Evolutionary conservation across 225 moss, liverwort and hornwort genomes (phyloP), one percentile per base, ranked within the genome.

Genomic region (Climacium dendroides): DNA sequence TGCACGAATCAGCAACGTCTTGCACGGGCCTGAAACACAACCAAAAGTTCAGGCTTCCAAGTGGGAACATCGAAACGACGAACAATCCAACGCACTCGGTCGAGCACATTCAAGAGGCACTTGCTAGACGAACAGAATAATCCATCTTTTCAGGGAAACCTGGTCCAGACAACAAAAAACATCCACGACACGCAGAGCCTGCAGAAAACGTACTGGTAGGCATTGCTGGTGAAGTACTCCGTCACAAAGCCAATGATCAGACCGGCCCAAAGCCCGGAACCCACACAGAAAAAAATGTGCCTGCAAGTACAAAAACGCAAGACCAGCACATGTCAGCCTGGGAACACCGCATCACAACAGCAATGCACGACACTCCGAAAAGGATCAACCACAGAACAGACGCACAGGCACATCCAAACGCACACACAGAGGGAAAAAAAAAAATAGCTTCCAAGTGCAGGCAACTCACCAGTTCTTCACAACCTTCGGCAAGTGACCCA

Each of bases 221-320:
- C 90, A 66, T 95, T 94, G 94, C 94, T 94, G 74, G 96, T 96
- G 91, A 94, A 96, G 81, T 93, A 96, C 84, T 96, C 94, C 20
- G 95, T 96, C 78, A 95, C 93, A 39, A 94, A 95, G 8, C 95
- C 95, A 20, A 96, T 92, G 87, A 94, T 95, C 66, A 91, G 87
- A 34, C 92, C 94, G 76, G 92, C 95, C 94, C 89, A 95, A 83
- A 93, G 87, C 7, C 91, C 93, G 16, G 95, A 96, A 19, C 89
- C 91, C 10, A 93, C 95, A 57, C 92, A 95, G 89, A 95, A 92
- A 74, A 93, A 95, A 15, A 95, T 95, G 54, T 95, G 90, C 94
- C 94, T 93, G 91, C 85, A 78, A 1, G 34, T 11, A 2, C 11
- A 41, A 39, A 32, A 35, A 32, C 15, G 1, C 13, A 82, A 19